phyloP scores from a whole-genome alignment of 371 early-diverging fungal species.

The Actinomortierella ambigua region DNA sequence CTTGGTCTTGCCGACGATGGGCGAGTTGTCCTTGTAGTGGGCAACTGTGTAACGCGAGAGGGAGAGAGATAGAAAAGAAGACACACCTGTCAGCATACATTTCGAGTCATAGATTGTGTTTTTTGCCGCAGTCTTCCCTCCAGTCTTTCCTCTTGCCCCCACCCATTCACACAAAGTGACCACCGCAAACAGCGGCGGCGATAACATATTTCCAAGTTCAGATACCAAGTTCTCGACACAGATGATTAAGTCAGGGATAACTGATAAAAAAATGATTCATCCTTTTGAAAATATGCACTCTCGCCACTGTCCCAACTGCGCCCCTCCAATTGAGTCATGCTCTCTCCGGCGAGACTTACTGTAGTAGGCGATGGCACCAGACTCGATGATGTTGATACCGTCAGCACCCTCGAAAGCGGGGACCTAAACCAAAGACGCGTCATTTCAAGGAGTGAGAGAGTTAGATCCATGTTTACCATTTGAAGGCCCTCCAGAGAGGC shows the following conservation, averaged over 20 bases:
- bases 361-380: conserved; percentile 89
- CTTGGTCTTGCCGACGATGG: conserved; percentile 67
- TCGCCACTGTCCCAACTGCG: not conserved
- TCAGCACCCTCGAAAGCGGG: conserved; percentile 83
- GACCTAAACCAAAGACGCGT: conserved; percentile 62
- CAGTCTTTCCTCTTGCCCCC: no score
- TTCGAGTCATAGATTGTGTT: not conserved
- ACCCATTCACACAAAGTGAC: no score
- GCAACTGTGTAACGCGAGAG: conserved; percentile 55
- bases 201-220: conserved; percentile 10
- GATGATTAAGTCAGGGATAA: conserved; percentile 65
- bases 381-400: conserved; percentile 73
- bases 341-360: conserved; percentile 52
- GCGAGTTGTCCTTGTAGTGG: conserved; percentile 60
- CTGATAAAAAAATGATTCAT: conserved; percentile 49
- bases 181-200: no score
- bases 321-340: not conserved
- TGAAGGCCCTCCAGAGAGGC: no score
- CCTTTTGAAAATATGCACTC: conserved; percentile 18
- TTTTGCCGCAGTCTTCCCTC: no score
- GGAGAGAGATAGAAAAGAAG: conserved; percentile 8
- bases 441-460: no score
- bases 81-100: conserved; percentile 3
- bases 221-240: conserved; percentile 49
- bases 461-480: no score